Base-by-base conservation (phyloP, 768 basidiomycete species). In the Rickenella mellea region DNA sequence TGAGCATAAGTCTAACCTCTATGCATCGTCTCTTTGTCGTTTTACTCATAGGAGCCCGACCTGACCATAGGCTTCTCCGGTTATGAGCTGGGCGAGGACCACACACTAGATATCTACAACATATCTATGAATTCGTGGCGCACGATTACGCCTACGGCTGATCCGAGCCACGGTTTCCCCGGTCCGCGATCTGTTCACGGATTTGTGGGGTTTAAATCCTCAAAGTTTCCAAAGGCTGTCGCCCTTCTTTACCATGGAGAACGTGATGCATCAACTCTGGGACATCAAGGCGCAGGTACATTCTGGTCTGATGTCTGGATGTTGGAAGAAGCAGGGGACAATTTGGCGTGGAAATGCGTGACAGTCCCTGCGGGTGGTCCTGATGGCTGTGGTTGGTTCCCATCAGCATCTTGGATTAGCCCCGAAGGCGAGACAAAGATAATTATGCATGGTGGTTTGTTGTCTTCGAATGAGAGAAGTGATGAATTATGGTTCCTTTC, bases 371-470 rank as follows among this genome's bases (percentile, higher is more conserved):
- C 31, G 15, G 30, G 39, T 5, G 27, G 20, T 0, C 65, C 68
- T 3, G 56, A 59, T 24, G 55, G 62, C 0, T 53, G 70, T 12
- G 70, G 71, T 0, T 73, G 73, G 70, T 68, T 74, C 49, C 54
- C 62, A 1, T 46, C 57, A 0, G 60, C 59, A 1, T 50, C 44
- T 1, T 58, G 57, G 24, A 44, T 50, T 2, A 55, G 48, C 6
- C 45, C 44, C 8, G 44, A 46, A 4, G 56, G 54, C 4, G 39
- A 52, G 42, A 57, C 54, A 0, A 48, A 51, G 24, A 47, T 64
- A 7, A 55, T 68, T 2, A 43, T 71, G 12, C 55, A 60, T 2
- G 71, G 72, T 1, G 69, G 72, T 4, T 44, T 73, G 24, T 40
- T 65, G 44, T 55, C 60, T 17, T 58, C 59, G 24, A 72, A 71